These are phyloP conservation scores for Populus tomentosa DNA, from an alignment of 441 rosid genomes.

Conservation along the genomic window DNA sequence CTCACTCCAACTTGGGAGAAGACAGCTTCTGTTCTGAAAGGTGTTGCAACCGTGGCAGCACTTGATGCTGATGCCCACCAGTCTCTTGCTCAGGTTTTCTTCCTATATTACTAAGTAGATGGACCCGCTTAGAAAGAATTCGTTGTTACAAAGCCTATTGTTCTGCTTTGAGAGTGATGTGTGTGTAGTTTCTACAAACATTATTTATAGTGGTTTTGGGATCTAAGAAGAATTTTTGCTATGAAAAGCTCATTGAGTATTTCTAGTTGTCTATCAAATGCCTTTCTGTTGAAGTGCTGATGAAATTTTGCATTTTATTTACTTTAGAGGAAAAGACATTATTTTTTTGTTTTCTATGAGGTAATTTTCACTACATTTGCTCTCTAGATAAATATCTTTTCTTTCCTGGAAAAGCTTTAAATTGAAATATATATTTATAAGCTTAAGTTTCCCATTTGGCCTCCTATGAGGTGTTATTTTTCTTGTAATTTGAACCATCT, in stretches of 20 bases:
- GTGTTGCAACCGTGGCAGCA: conserved; percentile 95
- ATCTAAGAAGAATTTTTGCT: not conserved
- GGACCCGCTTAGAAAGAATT: not conserved
- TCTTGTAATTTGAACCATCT: not conserved
- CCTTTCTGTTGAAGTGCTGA: not conserved
- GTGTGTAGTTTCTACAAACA: not conserved
- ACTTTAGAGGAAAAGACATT: not conserved
- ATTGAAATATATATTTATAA: not conserved
- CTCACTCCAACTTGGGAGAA: conserved; percentile 96
- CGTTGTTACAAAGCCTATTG: not conserved
- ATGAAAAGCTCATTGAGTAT: too few species aligned
- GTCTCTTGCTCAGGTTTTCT: conserved; percentile 84
- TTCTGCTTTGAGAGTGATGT: not conserved
- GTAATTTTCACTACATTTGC: too few species aligned
- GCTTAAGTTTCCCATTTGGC: not conserved
- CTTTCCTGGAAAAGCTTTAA: not conserved
- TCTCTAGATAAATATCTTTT: not conserved
- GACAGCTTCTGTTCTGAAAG: conserved; percentile 76
- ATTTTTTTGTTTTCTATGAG: not conserved
- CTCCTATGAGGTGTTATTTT: not conserved
- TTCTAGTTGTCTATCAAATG: not conserved
- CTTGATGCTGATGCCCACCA: conserved; percentile 95
- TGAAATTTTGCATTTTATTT: not conserved
- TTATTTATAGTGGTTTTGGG: not conserved
- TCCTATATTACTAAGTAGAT: too few species aligned